Percentiles rank a stretch among this genome's conserved stretches.
Conservation (phyloP, 768 basidiomycete species). For the Trametes punicea region DNA sequence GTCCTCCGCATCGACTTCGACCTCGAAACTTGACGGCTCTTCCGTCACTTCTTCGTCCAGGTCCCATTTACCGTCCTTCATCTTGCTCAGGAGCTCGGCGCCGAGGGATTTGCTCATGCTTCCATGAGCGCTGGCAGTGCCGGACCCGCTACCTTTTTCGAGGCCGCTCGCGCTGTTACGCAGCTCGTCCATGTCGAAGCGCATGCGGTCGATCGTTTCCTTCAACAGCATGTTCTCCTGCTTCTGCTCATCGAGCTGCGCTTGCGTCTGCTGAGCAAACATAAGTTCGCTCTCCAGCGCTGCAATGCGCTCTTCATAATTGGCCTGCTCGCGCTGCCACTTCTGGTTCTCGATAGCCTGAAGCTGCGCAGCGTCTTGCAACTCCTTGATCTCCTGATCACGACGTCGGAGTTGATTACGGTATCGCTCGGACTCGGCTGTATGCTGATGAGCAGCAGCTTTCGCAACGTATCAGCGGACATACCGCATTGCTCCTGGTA, state of each 20-base stretch:
- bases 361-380: conserved; percentile 55
- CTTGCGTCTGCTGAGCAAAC: conserved; percentile 67
- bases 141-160: conserved; percentile 31
- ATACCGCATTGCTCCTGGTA: conserved; percentile 85
- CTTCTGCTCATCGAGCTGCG: conserved; percentile 85
- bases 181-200: conserved; percentile 93
- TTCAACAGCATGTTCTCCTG: conserved; percentile 91
- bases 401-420: conserved; percentile 70
- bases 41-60: conserved; percentile 39
- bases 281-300: conserved; percentile 70
- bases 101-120: conserved; percentile 74
- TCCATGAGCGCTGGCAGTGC: conserved; percentile 49
- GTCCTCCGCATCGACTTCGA: conserved; percentile 38
- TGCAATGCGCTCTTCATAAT: conserved; percentile 67
- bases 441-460: neutral
- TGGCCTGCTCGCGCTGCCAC: conserved; percentile 62
- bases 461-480: conserved; percentile 29
- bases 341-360: conserved; percentile 67
- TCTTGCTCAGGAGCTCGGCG: conserved; percentile 64
- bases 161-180: conserved; percentile 45
- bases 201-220: conserved; percentile 93
- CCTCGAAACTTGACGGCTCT: conserved; percentile 32
- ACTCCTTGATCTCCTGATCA: conserved; percentile 66
- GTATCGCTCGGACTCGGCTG: conserved; percentile 76
- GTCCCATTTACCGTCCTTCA: conserved; percentile 43